A percentile compares a stretch with the other conserved stretches of the same genome.
phyloP scores from a whole-genome alignment of 2,329 filamentous ascomycete genomes.

The Microdochium bolleyi region DNA sequence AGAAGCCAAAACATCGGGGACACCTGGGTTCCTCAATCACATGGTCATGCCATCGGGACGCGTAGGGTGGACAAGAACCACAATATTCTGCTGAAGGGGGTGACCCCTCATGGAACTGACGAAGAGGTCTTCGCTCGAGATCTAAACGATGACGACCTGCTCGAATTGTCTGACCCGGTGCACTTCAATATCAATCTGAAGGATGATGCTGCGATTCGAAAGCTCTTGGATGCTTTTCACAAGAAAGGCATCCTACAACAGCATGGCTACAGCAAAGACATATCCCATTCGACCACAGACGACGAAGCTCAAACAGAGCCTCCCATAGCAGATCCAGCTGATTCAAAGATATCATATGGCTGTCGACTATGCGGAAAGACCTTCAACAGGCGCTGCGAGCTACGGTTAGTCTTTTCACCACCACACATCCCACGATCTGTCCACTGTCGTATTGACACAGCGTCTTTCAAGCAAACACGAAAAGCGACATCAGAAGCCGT shows the following conservation, averaged over 20 bases:
- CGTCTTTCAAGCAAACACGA: constrained; percentile 53
- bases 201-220: constrained; percentile 6
- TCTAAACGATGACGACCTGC: constrained; percentile 1
- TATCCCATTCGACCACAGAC: constrained; percentile 5
- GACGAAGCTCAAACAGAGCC: constrained; percentile 6
- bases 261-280: constrained; percentile 14
- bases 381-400: constrained; percentile 44
- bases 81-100: neutral
- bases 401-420: constrained; percentile 46
- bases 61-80: neutral
- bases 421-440: too few relatives aligned
- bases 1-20: neutral
- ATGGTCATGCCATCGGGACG: neutral
- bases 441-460: neutral
- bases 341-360: neutral
- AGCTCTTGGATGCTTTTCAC: constrained; percentile 14
- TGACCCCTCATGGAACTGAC: neutral
- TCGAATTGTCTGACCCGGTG: neutral
- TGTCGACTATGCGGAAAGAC: constrained; percentile 36
- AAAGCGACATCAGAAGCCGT: constrained; percentile 74
- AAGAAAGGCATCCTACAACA: constrained; percentile 13
- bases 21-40: neutral
- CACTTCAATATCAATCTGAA: constrained; percentile 5
- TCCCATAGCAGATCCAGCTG: neutral
- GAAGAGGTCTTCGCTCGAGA: neutral